Percentiles rank a stretch among this genome's conserved stretches.
Evolutionary conservation across 2,329 filamentous ascomycete genomes (phyloP).

Genomic region (Penicillium digitatum): DNA sequence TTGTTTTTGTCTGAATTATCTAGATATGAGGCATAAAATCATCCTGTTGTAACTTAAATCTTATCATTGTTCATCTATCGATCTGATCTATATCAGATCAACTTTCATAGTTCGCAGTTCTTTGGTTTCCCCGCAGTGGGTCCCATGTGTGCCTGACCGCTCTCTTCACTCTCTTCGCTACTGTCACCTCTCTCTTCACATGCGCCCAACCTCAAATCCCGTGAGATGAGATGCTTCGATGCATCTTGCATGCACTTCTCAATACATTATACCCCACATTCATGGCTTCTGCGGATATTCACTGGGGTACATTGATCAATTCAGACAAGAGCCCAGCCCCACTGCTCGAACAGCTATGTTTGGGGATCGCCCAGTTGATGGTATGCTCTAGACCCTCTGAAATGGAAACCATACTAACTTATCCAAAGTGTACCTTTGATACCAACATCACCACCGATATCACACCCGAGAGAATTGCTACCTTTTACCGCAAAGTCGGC

Average conservation of each 20-base stretch:
- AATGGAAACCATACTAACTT: background rate
- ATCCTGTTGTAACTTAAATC: too few relatives aligned
- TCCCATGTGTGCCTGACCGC: conserved; percentile 26
- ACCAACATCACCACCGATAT: conserved; percentile 35
- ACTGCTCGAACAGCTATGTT: conserved; percentile 63
- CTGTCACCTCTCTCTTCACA: background rate
- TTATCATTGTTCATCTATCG: too few relatives aligned
- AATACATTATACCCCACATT: conserved; percentile 8
- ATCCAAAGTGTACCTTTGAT: conserved; percentile 30
- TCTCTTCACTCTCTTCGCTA: background rate
- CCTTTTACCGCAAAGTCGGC: conserved; percentile 71
- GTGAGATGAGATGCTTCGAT: conserved; percentile 10
- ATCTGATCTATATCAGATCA: too few relatives aligned
- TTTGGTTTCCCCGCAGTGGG: conserved; percentile 21
- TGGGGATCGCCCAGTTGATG: conserved; percentile 65
- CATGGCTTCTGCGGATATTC: conserved; percentile 37
- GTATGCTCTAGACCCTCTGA: conserved; percentile 48
- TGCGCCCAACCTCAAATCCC: conserved; percentile 6
- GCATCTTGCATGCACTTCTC: conserved; percentile 4
- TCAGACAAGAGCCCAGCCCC: conserved; percentile 64
- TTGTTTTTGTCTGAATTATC: background rate
- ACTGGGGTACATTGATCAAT: conserved; percentile 63
- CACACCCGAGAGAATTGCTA: conserved; percentile 67
- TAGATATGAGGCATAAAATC: too few relatives aligned
- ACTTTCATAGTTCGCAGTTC: background rate